Percentiles rank a stretch among this genome's conserved stretches.
Evolutionary conservation across 441 rosid species (phyloP).

Genomic region (Euphorbia celastroides): DNA sequence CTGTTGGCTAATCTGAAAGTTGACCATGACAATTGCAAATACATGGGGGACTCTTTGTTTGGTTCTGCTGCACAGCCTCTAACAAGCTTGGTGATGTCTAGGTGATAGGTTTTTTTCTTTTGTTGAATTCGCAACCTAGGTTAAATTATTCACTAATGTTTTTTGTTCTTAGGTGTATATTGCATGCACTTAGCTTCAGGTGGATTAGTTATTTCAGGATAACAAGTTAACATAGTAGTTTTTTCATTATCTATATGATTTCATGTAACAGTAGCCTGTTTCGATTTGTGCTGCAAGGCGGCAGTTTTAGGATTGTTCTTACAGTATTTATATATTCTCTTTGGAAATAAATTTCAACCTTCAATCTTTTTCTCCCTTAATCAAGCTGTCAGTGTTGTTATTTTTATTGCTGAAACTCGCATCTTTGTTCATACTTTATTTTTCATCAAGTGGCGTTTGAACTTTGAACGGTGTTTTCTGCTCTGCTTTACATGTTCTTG

Average conservation of each 20-base stretch:
- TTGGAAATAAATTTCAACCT: constrained; percentile 3
- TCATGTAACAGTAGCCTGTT: constrained; percentile 23
- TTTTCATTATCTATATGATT: constrained; percentile 14
- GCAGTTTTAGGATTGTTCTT: constrained; percentile 30
- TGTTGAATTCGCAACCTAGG: neutral
- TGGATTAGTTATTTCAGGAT: neutral
- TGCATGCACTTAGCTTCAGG: constrained; percentile 21
- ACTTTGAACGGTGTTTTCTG: no score
- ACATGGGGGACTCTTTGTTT: constrained; percentile 42
- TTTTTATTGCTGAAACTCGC: neutral
- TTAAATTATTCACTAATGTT: neutral
- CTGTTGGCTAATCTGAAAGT: constrained; percentile 33
- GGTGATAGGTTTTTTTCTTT: constrained; percentile 31
- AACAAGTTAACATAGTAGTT: constrained; percentile 22
- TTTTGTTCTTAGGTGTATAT: constrained; percentile 20
- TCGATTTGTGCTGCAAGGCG: constrained; percentile 19
- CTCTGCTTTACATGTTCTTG: no score
- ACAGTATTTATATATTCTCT: constrained; percentile 26
- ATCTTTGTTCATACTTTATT: no score
- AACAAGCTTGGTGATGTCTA: constrained; percentile 57
- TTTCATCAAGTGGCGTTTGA: no score
- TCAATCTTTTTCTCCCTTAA: neutral
- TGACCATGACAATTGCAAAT: constrained; percentile 67
- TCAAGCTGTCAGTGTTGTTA: neutral
- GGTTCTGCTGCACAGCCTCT: constrained; percentile 39